Evolutionary conservation across 345 rosid genomes (phyloP), one percentile per base, ranked within the genome.

Genomic region (Ceriops zippeliana): DNA sequence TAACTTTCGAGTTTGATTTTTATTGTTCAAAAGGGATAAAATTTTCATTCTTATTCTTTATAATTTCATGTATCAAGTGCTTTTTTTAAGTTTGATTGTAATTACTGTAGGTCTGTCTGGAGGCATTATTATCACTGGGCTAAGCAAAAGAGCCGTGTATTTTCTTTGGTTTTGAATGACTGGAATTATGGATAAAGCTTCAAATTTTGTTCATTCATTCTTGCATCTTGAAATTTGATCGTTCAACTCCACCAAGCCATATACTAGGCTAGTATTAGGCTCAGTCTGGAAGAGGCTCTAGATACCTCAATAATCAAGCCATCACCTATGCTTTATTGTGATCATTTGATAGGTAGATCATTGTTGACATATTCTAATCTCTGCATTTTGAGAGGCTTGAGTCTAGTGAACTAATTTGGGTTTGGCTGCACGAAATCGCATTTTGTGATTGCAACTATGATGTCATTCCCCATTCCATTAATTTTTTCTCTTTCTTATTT

Each of bases 1-100:
- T 69, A 22, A 52, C n/a, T 32, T 17, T 53, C 5, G 37, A 28
- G 31, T 69, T 59, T 28, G 54, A 68, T 68, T 68, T 52, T 10
- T 1, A 19, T 46, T 20, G 24, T 9, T 51, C 47, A 1, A 30
- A 32, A 30, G 57, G 32, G 42, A 16, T 32, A 5, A 58, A 34
- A 17, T 64, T 62, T 64, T 64, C 53, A 27, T 3, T 9, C 5
- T n/a, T 31, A 52, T 57, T 1, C 53, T 53, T 5, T 34, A 15
- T 2, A 42, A 51, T 6, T 30, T 22, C 21, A 5, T 32, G 24
- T 49, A 34, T 53, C 31, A 52, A 52, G 24, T 7, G 7, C 21
- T 52, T 32, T 17, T 56, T 11, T 30, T 10, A 30, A 9, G 19
- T 31, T 17, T 51, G 17, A 42, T 51, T 51, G 22, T 56, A 17